A percentile compares a stretch with the other conserved stretches of the same genome.
Conservation (phyloP, 345 rosid genomes). For the Salix purpurea region DNA sequence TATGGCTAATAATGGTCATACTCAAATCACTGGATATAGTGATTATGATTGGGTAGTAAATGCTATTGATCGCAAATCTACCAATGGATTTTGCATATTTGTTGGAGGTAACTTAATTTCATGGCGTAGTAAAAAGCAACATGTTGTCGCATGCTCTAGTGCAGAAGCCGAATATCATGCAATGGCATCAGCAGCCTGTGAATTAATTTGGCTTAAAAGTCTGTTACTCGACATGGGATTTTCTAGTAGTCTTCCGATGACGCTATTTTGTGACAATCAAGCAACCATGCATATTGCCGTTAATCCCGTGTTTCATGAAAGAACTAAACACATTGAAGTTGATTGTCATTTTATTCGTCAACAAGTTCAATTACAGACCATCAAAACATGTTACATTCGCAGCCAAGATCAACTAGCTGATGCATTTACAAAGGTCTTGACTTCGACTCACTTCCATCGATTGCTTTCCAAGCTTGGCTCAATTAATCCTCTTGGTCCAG, state of each 20-base stretch:
- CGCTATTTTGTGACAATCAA: background rate
- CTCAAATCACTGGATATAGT: background rate
- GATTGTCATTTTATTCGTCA: too few species aligned
- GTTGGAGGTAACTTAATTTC: background rate
- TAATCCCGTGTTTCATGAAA: too few species aligned
- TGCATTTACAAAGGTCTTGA: too few species aligned
- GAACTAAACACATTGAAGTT: too few species aligned
- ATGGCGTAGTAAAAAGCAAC: background rate
- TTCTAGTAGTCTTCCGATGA: background rate
- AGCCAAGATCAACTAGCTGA: too few species aligned
- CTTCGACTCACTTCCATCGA: too few species aligned
- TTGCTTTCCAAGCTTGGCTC: too few species aligned
- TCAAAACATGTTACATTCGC: too few species aligned
- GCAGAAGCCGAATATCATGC: too few species aligned
- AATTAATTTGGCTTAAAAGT: background rate
- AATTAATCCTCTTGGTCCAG: too few species aligned
- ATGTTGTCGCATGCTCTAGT: background rate
- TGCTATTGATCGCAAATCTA: background rate
- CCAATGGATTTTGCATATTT: background rate
- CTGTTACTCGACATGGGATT: background rate
- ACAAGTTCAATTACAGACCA: too few species aligned
- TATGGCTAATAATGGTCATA: background rate
- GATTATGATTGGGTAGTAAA: too few species aligned
- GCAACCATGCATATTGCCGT: background rate
- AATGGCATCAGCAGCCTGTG: fast-evolving